Evolutionary conservation across 2,329 filamentous ascomycete genomes (phyloP).

Genomic region (Trichoderma breve): DNA sequence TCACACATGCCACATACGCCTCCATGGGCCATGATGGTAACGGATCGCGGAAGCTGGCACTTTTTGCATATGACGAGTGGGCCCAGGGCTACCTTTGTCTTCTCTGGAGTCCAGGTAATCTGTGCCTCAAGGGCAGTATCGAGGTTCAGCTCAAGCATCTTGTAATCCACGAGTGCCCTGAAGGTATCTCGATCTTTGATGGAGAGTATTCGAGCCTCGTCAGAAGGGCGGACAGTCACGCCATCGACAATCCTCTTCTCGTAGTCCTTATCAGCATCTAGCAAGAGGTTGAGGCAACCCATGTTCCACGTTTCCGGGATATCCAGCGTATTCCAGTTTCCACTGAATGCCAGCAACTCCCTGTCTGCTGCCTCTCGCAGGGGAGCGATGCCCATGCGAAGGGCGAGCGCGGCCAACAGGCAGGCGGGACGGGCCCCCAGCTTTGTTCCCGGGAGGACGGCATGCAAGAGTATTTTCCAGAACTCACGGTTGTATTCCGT

Average conservation of each 20-base stretch:
- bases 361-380: slow-evolving; percentile 40
- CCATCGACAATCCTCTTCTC: slow-evolving; percentile 29
- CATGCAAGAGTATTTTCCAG: slow-evolving; percentile 49
- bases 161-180: slow-evolving; percentile 45
- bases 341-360: slow-evolving; percentile 41
- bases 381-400: slow-evolving; percentile 47
- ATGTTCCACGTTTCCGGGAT: slow-evolving; percentile 51
- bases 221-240: slow-evolving; percentile 19
- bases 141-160: slow-evolving; percentile 46
- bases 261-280: slow-evolving; percentile 45
- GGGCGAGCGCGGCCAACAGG: slow-evolving; percentile 46
- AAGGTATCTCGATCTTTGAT: slow-evolving; percentile 42
- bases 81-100: slow-evolving; percentile 43
- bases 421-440: slow-evolving; percentile 44
- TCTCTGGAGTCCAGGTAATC: slow-evolving; percentile 47
- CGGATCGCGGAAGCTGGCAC: slow-evolving; percentile 47
- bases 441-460: slow-evolving; percentile 48
- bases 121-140: slow-evolving; percentile 42
- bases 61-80: slow-evolving; percentile 40
- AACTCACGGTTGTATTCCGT: slow-evolving; percentile 39
- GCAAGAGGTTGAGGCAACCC: slow-evolving; percentile 44
- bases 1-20: slow-evolving; percentile 44
- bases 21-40: slow-evolving; percentile 45
- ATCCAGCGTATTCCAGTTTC: slow-evolving; percentile 47
- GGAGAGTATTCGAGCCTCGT: slow-evolving; percentile 32